phyloP scores from a whole-genome alignment of 441 rosid species.

The Metrosideros polymorpha region DNA sequence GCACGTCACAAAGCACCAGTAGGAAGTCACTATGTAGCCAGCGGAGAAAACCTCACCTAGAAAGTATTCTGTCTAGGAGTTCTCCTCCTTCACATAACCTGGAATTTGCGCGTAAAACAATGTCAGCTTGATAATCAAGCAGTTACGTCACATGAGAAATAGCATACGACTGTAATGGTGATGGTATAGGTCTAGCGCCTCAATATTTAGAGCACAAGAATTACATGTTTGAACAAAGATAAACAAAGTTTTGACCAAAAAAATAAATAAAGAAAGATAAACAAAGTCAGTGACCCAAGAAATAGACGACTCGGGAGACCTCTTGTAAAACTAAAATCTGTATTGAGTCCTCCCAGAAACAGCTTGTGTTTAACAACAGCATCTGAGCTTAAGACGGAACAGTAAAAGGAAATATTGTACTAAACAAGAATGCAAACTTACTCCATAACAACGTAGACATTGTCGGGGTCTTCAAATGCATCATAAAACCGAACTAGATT shows the following conservation, averaged over 20 bases:
- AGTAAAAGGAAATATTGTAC: neutral
- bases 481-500: conserved; percentile 53
- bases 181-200: neutral
- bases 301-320: neutral
- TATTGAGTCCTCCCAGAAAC: neutral
- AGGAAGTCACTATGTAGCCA: neutral
- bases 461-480: conserved; percentile 54
- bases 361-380: neutral
- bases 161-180: neutral
- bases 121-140: neutral
- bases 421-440: conserved; percentile 19
- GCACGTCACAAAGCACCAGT: neutral
- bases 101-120: conserved; percentile 17
- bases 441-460: conserved; percentile 70
- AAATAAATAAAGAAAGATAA: too few species aligned
- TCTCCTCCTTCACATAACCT: conserved; percentile 99
- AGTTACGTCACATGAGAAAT: neutral
- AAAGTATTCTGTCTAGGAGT: conserved; percentile 89
- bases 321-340: neutral
- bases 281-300: neutral
- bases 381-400: neutral
- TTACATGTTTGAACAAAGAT: neutral
- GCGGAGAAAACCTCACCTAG: conserved; percentile 35
- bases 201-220: neutral
- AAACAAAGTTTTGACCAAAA: too few species aligned